A percentile compares a stretch with the other conserved stretches of the same genome.
These are phyloP conservation scores for Capsicum baccatum DNA, from an alignment of 257 asterid genomes.

Conservation along the genomic window DNA sequence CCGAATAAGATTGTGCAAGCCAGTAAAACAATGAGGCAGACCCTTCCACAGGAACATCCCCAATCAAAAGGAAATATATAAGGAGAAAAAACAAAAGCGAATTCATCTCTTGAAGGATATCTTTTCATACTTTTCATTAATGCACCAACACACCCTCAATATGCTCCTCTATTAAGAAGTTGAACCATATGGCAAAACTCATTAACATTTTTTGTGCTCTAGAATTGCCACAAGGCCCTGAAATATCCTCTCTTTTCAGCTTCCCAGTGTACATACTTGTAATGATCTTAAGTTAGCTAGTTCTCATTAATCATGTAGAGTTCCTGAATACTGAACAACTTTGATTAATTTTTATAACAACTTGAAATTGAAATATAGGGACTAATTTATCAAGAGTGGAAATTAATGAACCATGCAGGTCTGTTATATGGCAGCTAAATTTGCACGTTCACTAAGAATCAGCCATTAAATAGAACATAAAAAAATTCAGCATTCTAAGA, in stretches of 20 bases:
- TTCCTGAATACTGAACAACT: constrained; percentile 10
- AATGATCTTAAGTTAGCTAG: not conserved
- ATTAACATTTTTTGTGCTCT: not conserved
- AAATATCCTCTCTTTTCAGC: constrained; percentile 4
- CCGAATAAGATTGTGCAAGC: not conserved
- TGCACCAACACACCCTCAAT: not conserved
- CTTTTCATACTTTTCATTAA: not conserved
- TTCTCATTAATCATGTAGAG: not conserved
- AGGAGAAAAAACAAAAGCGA: not conserved
- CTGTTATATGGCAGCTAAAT: not conserved
- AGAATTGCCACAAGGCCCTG: not conserved
- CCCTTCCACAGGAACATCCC: not conserved
- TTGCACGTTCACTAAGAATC: not conserved
- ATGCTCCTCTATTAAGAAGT: not conserved
- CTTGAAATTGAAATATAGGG: not conserved
- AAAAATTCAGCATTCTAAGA: not conserved
- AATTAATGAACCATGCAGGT: not conserved
- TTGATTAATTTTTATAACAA: not conserved
- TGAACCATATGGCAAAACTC: not conserved
- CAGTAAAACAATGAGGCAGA: not conserved
- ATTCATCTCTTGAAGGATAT: not conserved
- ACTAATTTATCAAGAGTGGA: not conserved
- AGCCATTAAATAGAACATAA: not conserved
- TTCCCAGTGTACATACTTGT: not conserved
- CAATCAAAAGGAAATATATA: not conserved